phyloP scores from a whole-genome alignment of 2,329 filamentous ascomycete species.

The Xylariaceae sp. region DNA sequence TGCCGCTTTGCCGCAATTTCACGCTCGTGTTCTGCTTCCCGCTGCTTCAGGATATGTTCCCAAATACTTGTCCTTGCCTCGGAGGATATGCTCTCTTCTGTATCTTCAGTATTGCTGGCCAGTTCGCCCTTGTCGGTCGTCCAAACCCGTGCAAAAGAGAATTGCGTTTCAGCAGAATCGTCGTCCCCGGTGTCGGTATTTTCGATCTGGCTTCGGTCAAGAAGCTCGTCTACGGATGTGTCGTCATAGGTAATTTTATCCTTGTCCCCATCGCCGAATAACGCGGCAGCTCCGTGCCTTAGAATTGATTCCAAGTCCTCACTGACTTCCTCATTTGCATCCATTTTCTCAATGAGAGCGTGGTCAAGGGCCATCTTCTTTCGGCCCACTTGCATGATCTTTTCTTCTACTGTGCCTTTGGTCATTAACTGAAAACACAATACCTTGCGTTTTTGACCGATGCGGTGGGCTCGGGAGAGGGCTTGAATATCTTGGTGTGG shows the following conservation, averaged over 20 bases:
- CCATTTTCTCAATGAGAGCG: constrained; percentile 88
- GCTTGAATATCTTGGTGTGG: constrained; percentile 97
- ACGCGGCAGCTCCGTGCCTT: constrained; percentile 76
- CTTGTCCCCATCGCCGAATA: constrained; percentile 73
- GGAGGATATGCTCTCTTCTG: constrained; percentile 48
- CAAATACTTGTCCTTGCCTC: constrained; percentile 66
- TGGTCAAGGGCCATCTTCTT: constrained; percentile 97
- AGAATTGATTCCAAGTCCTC: constrained; percentile 84
- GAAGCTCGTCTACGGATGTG: constrained; percentile 76
- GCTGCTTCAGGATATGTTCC: constrained; percentile 82
- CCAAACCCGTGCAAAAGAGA: constrained; percentile 90
- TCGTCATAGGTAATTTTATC: constrained; percentile 77
- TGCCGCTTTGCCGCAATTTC: constrained; percentile 66
- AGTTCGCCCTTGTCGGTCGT: constrained; percentile 71
- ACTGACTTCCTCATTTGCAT: constrained; percentile 71
- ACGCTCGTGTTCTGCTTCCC: constrained; percentile 72
- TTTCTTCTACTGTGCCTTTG: constrained; percentile 83
- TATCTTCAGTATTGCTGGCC: constrained; percentile 56
- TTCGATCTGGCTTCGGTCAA: constrained; percentile 82
- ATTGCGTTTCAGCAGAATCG: constrained; percentile 68
- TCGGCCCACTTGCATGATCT: constrained; percentile 91
- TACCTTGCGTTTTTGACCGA: constrained; percentile 94
- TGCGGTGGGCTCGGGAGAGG: constrained; percentile 87
- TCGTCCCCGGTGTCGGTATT: constrained; percentile 63
- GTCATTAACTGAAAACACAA: constrained; percentile 94